These are phyloP conservation scores for Aquilaria sinensis DNA, from an alignment of 345 rosid species.

Conservation along the genomic window DNA sequence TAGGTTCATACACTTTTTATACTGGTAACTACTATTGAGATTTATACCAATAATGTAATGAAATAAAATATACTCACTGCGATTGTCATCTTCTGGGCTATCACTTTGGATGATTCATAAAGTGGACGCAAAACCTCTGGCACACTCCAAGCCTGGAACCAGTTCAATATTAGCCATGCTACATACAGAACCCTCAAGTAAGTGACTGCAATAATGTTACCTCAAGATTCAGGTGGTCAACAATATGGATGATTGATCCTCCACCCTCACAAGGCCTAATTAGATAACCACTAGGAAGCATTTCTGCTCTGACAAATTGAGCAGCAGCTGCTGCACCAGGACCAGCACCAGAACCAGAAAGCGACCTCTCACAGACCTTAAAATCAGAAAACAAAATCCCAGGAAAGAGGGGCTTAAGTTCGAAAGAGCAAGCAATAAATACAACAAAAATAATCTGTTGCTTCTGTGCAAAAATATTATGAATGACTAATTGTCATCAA, in stretches of 20 bases:
- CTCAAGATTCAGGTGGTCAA: slow-evolving; percentile 95
- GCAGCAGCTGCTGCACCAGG: slow-evolving; percentile 69
- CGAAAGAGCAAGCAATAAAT: too few relatives aligned
- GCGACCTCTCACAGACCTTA: slow-evolving; percentile 97
- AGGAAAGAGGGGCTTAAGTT: too few relatives aligned
- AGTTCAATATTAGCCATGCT: background rate
- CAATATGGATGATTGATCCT: slow-evolving; percentile 96
- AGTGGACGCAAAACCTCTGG: slow-evolving; percentile 53
- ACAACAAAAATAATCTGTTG: too few relatives aligned
- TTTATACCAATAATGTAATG: too few relatives aligned
- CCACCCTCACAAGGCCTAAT: slow-evolving; percentile 99
- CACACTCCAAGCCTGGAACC: slow-evolving; percentile 87
- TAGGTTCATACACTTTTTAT: too few relatives aligned
- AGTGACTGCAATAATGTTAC: slow-evolving; percentile 22
- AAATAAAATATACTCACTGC: slow-evolving; percentile 46
- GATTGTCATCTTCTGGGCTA: slow-evolving; percentile 92
- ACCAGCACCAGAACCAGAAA: slow-evolving; percentile 93
- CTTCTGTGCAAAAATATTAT: too few relatives aligned
- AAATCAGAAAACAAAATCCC: background rate
- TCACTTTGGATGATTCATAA: slow-evolving; percentile 85
- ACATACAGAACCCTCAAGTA: background rate
- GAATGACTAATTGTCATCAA: too few relatives aligned
- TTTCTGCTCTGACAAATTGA: slow-evolving; percentile 95
- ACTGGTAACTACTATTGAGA: too few relatives aligned
- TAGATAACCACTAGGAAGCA: slow-evolving; percentile 94